These are phyloP conservation scores for Epicoccum sorghinum DNA, from an alignment of 2,329 filamentous ascomycete genomes.

Conservation along the genomic window DNA sequence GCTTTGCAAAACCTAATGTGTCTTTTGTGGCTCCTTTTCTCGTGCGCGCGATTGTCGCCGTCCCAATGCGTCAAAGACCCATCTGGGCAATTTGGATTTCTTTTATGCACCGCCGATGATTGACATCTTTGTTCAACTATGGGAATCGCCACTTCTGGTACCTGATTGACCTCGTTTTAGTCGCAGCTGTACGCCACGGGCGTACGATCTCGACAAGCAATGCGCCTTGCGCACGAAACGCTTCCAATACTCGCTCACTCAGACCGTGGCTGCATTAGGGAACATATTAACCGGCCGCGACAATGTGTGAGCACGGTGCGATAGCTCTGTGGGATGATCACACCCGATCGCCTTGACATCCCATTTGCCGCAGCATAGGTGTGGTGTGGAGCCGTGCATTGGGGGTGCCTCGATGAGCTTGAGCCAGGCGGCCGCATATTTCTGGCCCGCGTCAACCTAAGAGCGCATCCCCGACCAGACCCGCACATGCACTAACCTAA, in stretches of 20 bases:
- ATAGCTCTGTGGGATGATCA: constrained; percentile 32
- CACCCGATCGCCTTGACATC: constrained; percentile 35
- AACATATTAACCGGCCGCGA: constrained; percentile 42
- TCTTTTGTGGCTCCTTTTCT: constrained; percentile 39
- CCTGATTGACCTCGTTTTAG: constrained; percentile 29
- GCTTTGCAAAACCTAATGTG: constrained; percentile 42
- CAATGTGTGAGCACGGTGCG: constrained; percentile 27
- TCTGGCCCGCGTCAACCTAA: constrained; percentile 35
- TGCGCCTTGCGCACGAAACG: constrained; percentile 32
- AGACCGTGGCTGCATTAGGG: constrained; percentile 33
- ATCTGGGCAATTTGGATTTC: constrained; percentile 29
- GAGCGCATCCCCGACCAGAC: constrained; percentile 39
- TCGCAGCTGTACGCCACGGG: constrained; percentile 34
- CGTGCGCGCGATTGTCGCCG: constrained; percentile 38
- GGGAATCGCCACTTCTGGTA: constrained; percentile 42
- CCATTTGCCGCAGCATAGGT: constrained; percentile 40
- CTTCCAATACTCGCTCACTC: constrained; percentile 34
- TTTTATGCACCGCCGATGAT: constrained; percentile 41
- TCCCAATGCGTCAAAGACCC: constrained; percentile 45
- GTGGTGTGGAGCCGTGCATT: constrained; percentile 32
- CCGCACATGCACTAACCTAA: constrained; percentile 40
- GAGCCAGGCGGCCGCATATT: constrained; percentile 37
- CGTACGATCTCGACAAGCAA: constrained; percentile 38
- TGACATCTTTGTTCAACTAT: constrained; percentile 30
- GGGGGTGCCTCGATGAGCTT: constrained; percentile 22